Percentiles rank a stretch among this genome's conserved stretches.
phyloP scores from a whole-genome alignment of 192 early-diverging fungal genomes.

The Umbelopsis sp. region DNA sequence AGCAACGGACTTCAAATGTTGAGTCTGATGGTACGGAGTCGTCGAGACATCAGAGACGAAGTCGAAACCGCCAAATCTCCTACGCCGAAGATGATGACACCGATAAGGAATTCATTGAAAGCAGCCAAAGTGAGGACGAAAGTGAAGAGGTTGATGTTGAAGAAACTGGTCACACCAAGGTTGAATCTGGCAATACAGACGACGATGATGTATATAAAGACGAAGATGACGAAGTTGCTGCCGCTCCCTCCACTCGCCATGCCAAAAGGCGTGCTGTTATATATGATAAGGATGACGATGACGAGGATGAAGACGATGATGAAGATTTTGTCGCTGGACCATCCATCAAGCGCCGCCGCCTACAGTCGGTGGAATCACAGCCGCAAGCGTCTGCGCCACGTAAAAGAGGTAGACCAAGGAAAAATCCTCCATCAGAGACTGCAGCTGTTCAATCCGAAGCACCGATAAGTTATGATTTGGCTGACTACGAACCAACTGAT shows the following conservation, averaged over 20 bases:
- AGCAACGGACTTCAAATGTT: neutral
- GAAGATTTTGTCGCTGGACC: slow-evolving; percentile 12
- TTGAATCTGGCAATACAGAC: slow-evolving; percentile 31
- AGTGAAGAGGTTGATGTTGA: slow-evolving; percentile 51
- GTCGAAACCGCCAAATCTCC: slow-evolving; percentile 31
- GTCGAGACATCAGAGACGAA: slow-evolving; percentile 29
- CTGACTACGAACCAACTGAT: slow-evolving; percentile 47
- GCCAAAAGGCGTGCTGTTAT: slow-evolving; percentile 22
- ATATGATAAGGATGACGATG: neutral
- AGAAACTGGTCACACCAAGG: slow-evolving; percentile 23
- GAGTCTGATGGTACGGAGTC: slow-evolving; percentile 26
- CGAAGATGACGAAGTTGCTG: slow-evolving; percentile 36
- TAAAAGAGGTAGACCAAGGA: slow-evolving; percentile 23
- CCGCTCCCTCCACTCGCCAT: neutral
- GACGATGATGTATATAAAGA: slow-evolving; percentile 26
- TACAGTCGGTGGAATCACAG: slow-evolving; percentile 22
- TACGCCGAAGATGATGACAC: slow-evolving; percentile 25
- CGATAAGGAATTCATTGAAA: slow-evolving; percentile 37
- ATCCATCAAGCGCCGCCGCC: slow-evolving; percentile 3
- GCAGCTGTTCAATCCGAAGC: neutral
- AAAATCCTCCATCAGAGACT: slow-evolving; percentile 13
- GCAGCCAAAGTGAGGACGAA: slow-evolving; percentile 26
- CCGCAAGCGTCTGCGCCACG: neutral
- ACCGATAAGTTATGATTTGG: slow-evolving; percentile 5
- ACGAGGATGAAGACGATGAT: slow-evolving; percentile 15